phyloP scores from a whole-genome alignment of 805 yeast species.

The Monosporozyma unispora region DNA sequence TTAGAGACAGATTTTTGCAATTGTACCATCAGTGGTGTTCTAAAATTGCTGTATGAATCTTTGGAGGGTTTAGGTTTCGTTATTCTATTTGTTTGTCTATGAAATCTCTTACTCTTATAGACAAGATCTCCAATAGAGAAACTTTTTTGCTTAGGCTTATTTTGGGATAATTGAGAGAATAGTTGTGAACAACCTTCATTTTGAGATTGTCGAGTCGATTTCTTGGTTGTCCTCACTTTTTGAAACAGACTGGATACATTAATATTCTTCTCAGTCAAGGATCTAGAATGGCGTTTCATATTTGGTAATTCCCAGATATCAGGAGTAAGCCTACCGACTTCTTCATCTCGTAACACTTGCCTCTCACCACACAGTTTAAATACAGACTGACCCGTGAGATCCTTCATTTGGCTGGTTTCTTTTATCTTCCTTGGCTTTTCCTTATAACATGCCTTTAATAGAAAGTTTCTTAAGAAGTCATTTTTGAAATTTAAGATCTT shows the following conservation, averaged over 20 bases:
- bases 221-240: not conserved
- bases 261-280: not conserved
- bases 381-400: not conserved
- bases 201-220: not conserved
- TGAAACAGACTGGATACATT: not conserved
- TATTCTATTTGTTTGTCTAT: not conserved
- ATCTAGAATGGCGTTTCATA: not conserved
- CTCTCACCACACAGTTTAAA: not conserved
- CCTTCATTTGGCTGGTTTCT: not conserved
- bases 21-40: not conserved
- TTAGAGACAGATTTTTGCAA: not conserved
- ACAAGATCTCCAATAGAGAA: not conserved
- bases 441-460: not conserved
- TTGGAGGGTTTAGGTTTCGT: not conserved
- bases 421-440: not conserved
- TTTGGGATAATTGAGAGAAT: not conserved
- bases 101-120: not conserved
- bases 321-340: not conserved
- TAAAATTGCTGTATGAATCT: not conserved
- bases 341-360: not conserved
- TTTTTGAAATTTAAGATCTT: too few relatives aligned
- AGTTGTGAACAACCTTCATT: not conserved
- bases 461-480: too few relatives aligned
- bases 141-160: not conserved
- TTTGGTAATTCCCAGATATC: not conserved